Conservation (phyloP, 495 filamentous ascomycete species). For the Trichoderma virens region DNA sequence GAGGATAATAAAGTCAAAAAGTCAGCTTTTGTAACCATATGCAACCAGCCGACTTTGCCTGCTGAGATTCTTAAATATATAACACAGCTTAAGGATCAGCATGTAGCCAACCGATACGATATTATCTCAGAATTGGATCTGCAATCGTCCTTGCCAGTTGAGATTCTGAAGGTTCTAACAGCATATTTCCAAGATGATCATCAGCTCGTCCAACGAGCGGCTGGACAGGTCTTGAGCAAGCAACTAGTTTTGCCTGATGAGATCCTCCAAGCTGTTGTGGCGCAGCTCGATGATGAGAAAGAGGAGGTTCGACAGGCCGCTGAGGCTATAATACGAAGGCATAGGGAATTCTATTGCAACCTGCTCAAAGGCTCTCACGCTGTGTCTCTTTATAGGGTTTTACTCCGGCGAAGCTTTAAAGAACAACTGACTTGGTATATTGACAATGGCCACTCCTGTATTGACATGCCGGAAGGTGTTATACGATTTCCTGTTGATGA, state of each 20-base stretch:
- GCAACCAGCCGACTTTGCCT: background rate
- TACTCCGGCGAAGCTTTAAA: background rate
- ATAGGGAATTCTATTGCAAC: background rate
- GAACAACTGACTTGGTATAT: background rate
- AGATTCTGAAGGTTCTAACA: no score
- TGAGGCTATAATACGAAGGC: background rate
- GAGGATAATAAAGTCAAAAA: no score
- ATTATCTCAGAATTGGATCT: no score
- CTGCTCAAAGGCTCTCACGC: background rate
- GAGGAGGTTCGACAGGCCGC: background rate
- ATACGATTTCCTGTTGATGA: background rate
- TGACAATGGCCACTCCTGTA: background rate
- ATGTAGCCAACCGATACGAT: no score
- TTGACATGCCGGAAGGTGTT: background rate
- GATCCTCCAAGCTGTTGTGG: no score
- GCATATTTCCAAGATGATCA: no score
- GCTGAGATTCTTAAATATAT: background rate
- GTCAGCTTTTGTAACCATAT: no score
- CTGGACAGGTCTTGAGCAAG: no score
- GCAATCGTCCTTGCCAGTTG: no score
- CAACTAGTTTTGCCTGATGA: no score
- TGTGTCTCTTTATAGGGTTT: background rate
- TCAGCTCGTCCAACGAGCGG: no score
- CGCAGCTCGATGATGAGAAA: background rate
- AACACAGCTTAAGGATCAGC: no score